Percentiles rank a stretch among this genome's conserved stretches.
Evolutionary conservation across 495 filamentous ascomycete species (phyloP).

Genomic region (Hypoxylon fuscum): DNA sequence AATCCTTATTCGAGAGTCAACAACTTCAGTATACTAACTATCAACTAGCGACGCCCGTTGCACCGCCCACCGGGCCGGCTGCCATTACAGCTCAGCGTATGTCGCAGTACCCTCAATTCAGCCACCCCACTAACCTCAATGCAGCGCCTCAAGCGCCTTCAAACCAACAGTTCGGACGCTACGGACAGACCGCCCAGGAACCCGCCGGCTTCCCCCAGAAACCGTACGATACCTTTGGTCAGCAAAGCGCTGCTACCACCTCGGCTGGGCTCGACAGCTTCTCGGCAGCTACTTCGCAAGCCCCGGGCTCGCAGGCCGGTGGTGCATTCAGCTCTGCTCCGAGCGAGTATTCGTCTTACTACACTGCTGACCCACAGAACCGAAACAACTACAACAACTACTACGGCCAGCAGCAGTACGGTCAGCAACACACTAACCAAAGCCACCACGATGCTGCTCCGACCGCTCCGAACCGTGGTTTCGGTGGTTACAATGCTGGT

Average conservation of each 20-base stretch:
- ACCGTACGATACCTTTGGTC: constrained; percentile 85
- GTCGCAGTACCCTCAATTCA: constrained; percentile 37
- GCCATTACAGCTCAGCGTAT: constrained; percentile 45
- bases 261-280: constrained; percentile 59
- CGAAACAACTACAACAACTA: constrained; percentile 81
- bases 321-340: constrained; percentile 76
- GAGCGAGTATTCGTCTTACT: constrained; percentile 85
- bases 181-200: constrained; percentile 67
- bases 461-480: constrained; percentile 70
- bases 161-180: constrained; percentile 76
- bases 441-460: constrained; percentile 77
- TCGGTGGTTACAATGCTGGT: constrained; percentile 78
- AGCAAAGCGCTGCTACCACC: constrained; percentile 65
- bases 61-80: constrained; percentile 45
- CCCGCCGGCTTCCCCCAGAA: constrained; percentile 73
- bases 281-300: constrained; percentile 69
- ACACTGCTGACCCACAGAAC: constrained; percentile 80
- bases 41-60: constrained; percentile 44
- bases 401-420: constrained; percentile 76
- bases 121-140: constrained; percentile 39
- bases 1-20: constrained; percentile 5
- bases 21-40: constrained; percentile 44
- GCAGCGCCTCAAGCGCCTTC: constrained; percentile 48
- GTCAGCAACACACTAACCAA: constrained; percentile 69
- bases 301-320: constrained; percentile 62